phyloP scores from a whole-genome alignment of 441 rosid genomes.

The Biscutella laevigata region DNA sequence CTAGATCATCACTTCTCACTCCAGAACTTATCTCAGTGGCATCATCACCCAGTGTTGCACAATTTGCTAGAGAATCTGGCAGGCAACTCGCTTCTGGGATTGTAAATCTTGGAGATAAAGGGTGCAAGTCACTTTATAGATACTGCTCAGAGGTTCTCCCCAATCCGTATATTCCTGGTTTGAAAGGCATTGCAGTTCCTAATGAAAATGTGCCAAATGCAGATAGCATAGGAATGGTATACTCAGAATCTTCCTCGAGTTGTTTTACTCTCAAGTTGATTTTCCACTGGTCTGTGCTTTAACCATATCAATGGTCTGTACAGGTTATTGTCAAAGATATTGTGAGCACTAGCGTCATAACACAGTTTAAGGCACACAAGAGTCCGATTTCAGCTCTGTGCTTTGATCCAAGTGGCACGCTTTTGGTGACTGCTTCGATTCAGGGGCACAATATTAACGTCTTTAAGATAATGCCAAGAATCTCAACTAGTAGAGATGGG shows the following conservation, averaged over 20 bases:
- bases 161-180: constrained; percentile 49
- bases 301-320: constrained; percentile 9
- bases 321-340: constrained; percentile 87
- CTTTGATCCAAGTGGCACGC: constrained; percentile 86
- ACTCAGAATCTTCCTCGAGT: constrained; percentile 10
- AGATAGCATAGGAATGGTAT: constrained; percentile 78
- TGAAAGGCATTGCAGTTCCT: constrained; percentile 43
- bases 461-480: constrained; percentile 66
- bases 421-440: constrained; percentile 84
- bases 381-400: constrained; percentile 82
- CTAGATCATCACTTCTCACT: constrained; percentile 45
- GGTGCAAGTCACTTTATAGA: constrained; percentile 56
- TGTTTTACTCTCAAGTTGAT: constrained; percentile 11
- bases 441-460: constrained; percentile 87
- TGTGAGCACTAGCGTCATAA: constrained; percentile 48
- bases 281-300: constrained; percentile 2
- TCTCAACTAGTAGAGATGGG: constrained; percentile 31
- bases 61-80: constrained; percentile 81
- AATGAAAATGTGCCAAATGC: constrained; percentile 54
- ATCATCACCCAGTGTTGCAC: constrained; percentile 54
- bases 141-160: constrained; percentile 72
- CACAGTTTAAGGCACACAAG: constrained; percentile 92
- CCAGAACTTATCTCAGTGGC: constrained; percentile 60
- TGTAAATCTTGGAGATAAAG: constrained; percentile 64
- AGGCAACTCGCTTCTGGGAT: constrained; percentile 85